A percentile compares a stretch with the other conserved stretches of the same genome.
Evolutionary conservation across 192 early-diverging fungal species (phyloP).

Genomic region (Coemansia sp.): DNA sequence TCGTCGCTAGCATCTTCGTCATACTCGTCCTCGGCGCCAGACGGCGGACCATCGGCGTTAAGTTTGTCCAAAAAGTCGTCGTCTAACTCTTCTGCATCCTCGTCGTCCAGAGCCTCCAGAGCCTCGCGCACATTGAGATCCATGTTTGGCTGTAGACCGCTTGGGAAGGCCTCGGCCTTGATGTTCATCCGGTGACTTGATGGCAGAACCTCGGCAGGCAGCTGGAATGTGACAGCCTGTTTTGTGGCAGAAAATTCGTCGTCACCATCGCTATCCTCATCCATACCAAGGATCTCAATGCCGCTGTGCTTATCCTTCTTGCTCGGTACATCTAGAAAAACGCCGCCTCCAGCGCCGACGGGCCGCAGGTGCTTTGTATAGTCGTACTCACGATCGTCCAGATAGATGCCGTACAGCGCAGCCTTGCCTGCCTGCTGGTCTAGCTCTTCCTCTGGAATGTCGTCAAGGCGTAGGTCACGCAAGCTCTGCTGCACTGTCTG

Average conservation of each 20-base stretch:
- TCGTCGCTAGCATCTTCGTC: constrained; percentile 50
- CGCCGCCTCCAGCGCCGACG: constrained; percentile 78
- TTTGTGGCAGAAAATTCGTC: background rate
- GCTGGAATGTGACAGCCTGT: constrained; percentile 40
- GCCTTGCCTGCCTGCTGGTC: constrained; percentile 65
- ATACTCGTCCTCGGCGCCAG: constrained; percentile 60
- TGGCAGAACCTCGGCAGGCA: constrained; percentile 80
- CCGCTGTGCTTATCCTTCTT: constrained; percentile 61
- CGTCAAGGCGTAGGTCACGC: constrained; percentile 22
- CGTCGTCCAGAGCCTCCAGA: constrained; percentile 91
- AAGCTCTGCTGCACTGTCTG: constrained; percentile 34
- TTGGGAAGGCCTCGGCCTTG: constrained; percentile 66
- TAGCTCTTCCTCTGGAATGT: constrained; percentile 29
- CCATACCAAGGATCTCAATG: constrained; percentile 35
- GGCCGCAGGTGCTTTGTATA: constrained; percentile 90
- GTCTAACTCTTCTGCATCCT: constrained; percentile 78
- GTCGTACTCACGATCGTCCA: constrained; percentile 91
- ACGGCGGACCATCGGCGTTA: constrained; percentile 69
- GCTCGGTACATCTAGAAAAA: constrained; percentile 71
- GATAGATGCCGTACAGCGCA: constrained; percentile 89
- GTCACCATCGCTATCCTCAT: constrained; percentile 28
- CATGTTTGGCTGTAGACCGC: constrained; percentile 74
- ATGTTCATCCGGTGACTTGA: constrained; percentile 75
- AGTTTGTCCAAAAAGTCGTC: constrained; percentile 85
- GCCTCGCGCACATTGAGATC: constrained; percentile 84